Conservation (phyloP, 2,329 filamentous ascomycete species). For the Diaporthe citriasiana region DNA sequence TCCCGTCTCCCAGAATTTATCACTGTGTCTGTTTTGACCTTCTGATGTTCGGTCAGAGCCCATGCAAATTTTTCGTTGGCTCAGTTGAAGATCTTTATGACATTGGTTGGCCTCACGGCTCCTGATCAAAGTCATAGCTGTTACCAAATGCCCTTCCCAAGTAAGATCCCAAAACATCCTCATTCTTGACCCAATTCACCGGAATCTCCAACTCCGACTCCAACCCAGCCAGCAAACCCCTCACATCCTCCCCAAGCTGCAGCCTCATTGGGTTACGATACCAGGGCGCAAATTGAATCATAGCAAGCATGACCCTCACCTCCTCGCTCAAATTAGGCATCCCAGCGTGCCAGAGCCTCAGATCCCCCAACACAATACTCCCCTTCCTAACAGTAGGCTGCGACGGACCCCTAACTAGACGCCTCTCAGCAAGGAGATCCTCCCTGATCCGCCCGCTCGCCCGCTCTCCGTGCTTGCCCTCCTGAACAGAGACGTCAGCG, state of each 20-base stretch:
- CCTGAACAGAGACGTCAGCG: slow-evolving; percentile 56
- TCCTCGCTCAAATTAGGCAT: slow-evolving; percentile 69
- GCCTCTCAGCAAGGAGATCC: slow-evolving; percentile 55
- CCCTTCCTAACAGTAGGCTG: slow-evolving; percentile 68
- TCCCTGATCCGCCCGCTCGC: slow-evolving; percentile 65
- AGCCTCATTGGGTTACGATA: slow-evolving; percentile 70
- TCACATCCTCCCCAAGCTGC: slow-evolving; percentile 65
- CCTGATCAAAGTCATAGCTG: slow-evolving; percentile 72
- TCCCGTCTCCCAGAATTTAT: too few relatives aligned
- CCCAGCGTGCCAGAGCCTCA: slow-evolving; percentile 74
- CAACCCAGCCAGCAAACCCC: slow-evolving; percentile 56
- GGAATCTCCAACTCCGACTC: slow-evolving; percentile 59
- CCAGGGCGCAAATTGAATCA: slow-evolving; percentile 72
- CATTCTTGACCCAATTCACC: slow-evolving; percentile 61
- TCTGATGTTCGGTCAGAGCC: too few relatives aligned
- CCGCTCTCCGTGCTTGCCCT: slow-evolving; percentile 64
- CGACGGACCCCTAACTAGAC: slow-evolving; percentile 56
- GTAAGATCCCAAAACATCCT: slow-evolving; percentile 60
- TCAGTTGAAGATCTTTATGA: too few relatives aligned
- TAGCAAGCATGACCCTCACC: slow-evolving; percentile 70
- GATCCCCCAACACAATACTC: slow-evolving; percentile 69
- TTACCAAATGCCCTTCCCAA: slow-evolving; percentile 72
- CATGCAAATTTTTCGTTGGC: too few relatives aligned
- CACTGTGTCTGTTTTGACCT: too few relatives aligned
- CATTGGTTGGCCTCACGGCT: slow-evolving; percentile 35